Conservation (phyloP, 108 stramenopile species). For the Skeletonema menzelii region DNA sequence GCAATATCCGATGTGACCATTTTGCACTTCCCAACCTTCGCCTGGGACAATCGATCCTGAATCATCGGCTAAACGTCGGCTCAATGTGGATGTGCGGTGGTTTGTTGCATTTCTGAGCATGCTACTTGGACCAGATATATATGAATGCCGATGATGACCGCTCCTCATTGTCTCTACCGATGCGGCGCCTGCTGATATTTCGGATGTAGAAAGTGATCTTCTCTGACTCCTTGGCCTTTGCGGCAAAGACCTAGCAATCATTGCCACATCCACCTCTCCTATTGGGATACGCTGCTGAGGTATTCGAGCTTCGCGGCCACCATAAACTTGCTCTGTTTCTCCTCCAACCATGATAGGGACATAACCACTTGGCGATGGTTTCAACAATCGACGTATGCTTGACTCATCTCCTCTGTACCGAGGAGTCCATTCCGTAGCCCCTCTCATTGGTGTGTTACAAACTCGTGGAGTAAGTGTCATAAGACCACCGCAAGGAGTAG, state of each 20-base stretch:
- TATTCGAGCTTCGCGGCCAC: conserved; percentile 30
- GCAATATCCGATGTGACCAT: conserved; percentile 38
- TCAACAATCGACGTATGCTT: conserved; percentile 27
- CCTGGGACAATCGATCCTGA: conserved; percentile 32
- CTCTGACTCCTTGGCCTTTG: neutral
- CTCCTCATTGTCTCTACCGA: neutral
- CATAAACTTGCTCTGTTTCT: conserved; percentile 13
- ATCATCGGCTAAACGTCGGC: neutral
- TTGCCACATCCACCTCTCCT: conserved; percentile 38
- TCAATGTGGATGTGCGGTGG: neutral
- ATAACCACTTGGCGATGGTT: conserved; percentile 38
- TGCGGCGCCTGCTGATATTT: neutral
- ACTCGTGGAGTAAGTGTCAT: conserved; percentile 13
- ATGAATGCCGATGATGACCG: neutral
- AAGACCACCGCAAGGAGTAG: conserved; percentile 28
- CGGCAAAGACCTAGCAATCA: conserved; percentile 33
- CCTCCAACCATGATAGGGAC: conserved; percentile 6
- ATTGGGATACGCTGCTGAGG: conserved; percentile 23
- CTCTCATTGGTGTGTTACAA: conserved; percentile 35
- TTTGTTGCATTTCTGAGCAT: conserved; percentile 6
- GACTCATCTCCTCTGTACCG: conserved; percentile 25
- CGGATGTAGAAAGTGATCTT: neutral
- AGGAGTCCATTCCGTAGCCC: conserved; percentile 38
- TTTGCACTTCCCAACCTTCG: conserved; percentile 42
- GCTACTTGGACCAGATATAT: neutral